Evolutionary conservation across 257 asterid species (phyloP).

Genomic region (Oldenlandia corymbosa): DNA sequence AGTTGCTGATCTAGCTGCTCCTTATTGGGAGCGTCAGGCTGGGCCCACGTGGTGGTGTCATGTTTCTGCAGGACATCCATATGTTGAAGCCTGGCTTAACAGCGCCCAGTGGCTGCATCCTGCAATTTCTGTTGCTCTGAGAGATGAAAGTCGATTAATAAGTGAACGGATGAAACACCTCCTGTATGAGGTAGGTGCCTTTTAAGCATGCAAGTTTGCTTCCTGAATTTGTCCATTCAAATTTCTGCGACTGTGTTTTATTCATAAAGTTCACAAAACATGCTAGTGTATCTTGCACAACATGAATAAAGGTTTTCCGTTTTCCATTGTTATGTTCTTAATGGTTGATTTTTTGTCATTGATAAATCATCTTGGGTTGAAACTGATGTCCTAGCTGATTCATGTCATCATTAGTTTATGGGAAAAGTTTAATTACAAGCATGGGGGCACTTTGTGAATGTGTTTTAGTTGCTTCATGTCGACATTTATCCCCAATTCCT

Average conservation of each 20-base stretch:
- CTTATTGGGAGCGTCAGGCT: constrained; percentile 86
- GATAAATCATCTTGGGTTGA: not conserved
- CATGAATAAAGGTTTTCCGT: not conserved
- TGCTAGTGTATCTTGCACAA: not conserved
- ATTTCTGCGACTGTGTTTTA: not conserved
- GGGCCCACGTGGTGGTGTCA: constrained; percentile 99
- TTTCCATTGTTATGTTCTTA: not conserved
- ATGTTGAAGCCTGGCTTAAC: constrained; percentile 68
- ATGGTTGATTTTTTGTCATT: not conserved
- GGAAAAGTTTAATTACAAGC: not conserved
- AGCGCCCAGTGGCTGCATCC: constrained; percentile 90
- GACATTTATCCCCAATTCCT: not conserved
- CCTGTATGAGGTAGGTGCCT: constrained; percentile 59
- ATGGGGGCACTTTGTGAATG: too few species aligned
- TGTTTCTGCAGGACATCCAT: constrained; percentile 75
- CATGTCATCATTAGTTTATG: not conserved
- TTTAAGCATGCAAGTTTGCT: constrained; percentile 13
- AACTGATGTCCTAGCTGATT: not conserved
- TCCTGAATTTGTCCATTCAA: not conserved
- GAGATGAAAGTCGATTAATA: constrained; percentile 84
- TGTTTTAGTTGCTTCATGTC: not conserved
- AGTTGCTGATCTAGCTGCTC: constrained; percentile 90
- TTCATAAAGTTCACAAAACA: not conserved
- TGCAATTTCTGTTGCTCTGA: constrained; percentile 79
- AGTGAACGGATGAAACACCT: constrained; percentile 95